Evolutionary conservation across 2,329 filamentous ascomycete species (phyloP), one percentile per base, ranked within the genome.

Genomic region (Cladophialophora chaetospira): DNA sequence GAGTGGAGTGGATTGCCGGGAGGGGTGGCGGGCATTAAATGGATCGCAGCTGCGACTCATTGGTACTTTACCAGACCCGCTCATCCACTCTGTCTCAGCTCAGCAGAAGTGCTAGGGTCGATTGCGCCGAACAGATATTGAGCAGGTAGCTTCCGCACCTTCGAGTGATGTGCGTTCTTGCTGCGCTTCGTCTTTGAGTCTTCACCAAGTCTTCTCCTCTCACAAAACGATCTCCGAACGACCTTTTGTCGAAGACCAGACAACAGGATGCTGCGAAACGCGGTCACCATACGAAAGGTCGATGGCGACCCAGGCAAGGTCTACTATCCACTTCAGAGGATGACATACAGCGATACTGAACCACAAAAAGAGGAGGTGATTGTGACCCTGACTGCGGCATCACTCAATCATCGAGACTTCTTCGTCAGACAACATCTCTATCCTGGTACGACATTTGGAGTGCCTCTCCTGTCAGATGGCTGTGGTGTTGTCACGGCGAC

Each of bases 361-460:
- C 42, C 25, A 10, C 17, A 15, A 3, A n/a, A 26, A 28, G 23
- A 45, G 21, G 42, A 45, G 21, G 10, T 29, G 5, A 11, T 45
- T 13, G n/a, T n/a, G n/a, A n/a, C n/a, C n/a, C n/a, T n/a, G n/a
- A n/a, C n/a, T n/a, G n/a, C n/a, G n/a, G n/a, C n/a, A n/a, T n/a
- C n/a, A n/a, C n/a, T 97, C 46, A 97, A 97, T 78, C 93, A 97
- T 77, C 88, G 92, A 67, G 93, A 97, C 73, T 84, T 96, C 66
- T 97, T 97, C 77, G 88, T 95, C 73, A 89, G 93, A 53, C 91
- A 94, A 72, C 88, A 92, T 69, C 84, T 96, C 36, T 97, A 97
- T 77, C 93, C 93, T 0, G 88, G 84, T 65, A 88, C 91, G 51
- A 87, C 88, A 11, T 96, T 96, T 72, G 81, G 83, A 33, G 79